A percentile compares a stretch with the other conserved stretches of the same genome.
These are phyloP conservation scores for Yueomyces sinensis DNA, from an alignment of 805 yeast genomes.

Conservation along the genomic window DNA sequence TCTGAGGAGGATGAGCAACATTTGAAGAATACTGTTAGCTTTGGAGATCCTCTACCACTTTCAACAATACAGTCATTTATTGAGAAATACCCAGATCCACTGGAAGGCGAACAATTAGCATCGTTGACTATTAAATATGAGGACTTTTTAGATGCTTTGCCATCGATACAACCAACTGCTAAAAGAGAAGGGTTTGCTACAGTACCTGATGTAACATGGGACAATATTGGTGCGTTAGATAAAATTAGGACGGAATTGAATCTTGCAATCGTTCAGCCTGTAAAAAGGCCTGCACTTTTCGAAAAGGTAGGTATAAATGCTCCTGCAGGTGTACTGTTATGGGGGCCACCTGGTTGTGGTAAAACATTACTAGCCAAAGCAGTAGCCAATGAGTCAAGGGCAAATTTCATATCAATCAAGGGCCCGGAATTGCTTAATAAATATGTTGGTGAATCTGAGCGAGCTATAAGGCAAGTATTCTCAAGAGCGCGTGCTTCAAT, in stretches of 20 bases:
- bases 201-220: conserved; percentile 95
- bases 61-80: conserved; percentile 68
- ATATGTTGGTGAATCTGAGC: conserved; percentile 92
- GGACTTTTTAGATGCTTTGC: conserved; percentile 77
- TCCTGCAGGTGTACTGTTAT: conserved; percentile 90
- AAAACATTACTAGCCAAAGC: conserved; percentile 93
- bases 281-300: conserved; percentile 80
- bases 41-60: conserved; percentile 25
- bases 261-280: conserved; percentile 96
- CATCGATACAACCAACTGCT: conserved; percentile 92
- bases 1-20: conserved; percentile 6
- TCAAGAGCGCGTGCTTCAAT: conserved; percentile 83
- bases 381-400: conserved; percentile 93
- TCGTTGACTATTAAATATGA: conserved; percentile 63
- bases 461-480: conserved; percentile 88
- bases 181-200: conserved; percentile 98
- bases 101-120: conserved; percentile 60
- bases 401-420: conserved; percentile 88
- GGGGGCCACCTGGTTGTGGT: conserved; percentile 99
- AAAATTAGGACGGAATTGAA: conserved; percentile 79
- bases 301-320: conserved; percentile 88
- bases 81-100: conserved; percentile 61
- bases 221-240: conserved; percentile 80
- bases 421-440: conserved; percentile 93
- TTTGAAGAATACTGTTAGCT: conserved; percentile 22